These are phyloP conservation scores for Pythium sp. DNA, from an alignment of 352 stramenopile genomes.

Conservation along the genomic window DNA sequence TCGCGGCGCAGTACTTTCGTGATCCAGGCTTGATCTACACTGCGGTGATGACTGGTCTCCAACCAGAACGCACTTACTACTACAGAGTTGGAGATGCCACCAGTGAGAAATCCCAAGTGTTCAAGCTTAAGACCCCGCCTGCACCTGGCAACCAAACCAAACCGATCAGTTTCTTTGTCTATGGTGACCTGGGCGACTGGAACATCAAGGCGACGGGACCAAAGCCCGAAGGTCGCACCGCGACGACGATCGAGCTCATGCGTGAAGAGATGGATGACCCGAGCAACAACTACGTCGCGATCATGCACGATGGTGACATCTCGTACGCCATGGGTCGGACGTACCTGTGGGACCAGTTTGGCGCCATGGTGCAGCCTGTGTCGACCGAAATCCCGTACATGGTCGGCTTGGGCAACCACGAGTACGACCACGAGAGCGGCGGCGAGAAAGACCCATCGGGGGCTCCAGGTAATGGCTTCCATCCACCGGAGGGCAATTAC, in stretches of 20 bases:
- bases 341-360: slow-evolving; percentile 71
- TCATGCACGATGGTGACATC: slow-evolving; percentile 81
- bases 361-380: slow-evolving; percentile 48
- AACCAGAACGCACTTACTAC: slow-evolving; percentile 20
- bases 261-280: slow-evolving; percentile 21
- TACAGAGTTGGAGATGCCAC: slow-evolving; percentile 19
- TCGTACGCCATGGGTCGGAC: slow-evolving; percentile 57
- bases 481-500: slow-evolving; percentile 51
- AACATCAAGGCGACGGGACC: slow-evolving; percentile 15
- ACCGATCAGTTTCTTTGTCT: slow-evolving; percentile 59
- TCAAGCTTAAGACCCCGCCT: slow-evolving; percentile 23
- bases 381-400: slow-evolving; percentile 58
- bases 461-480: background rate
- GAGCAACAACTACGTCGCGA: slow-evolving; percentile 32
- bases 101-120: slow-evolving; percentile 11
- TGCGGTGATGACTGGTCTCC: slow-evolving; percentile 19
- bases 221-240: slow-evolving; percentile 18
- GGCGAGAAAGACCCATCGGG: slow-evolving; percentile 36
- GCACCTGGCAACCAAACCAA: slow-evolving; percentile 6
- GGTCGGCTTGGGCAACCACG: slow-evolving; percentile 42
- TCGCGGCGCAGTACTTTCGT: slow-evolving; percentile 17
- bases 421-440: slow-evolving; percentile 56
- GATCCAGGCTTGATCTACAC: slow-evolving; percentile 25
- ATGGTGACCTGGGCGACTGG: slow-evolving; percentile 66
- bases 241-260: slow-evolving; percentile 36